phyloP scores from a whole-genome alignment of 257 asterid species.

The Rubia yunnanensis region DNA sequence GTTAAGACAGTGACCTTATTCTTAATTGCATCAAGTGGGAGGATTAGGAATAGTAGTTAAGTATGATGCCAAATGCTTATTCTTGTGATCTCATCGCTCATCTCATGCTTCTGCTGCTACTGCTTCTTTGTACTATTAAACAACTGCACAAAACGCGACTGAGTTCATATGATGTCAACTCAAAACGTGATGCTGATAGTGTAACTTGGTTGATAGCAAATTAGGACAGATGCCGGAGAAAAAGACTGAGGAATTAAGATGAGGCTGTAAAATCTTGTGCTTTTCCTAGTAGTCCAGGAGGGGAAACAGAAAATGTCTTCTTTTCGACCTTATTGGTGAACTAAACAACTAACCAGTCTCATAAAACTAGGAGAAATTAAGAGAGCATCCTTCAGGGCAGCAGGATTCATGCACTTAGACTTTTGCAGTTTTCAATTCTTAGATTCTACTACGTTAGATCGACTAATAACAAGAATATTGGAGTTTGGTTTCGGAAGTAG shows the following conservation, averaged over 20 bases:
- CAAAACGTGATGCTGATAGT: not conserved
- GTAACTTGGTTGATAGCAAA: not conserved
- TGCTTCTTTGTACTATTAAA: not conserved
- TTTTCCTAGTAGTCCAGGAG: no score
- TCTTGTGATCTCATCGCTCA: no score
- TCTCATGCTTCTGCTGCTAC: not conserved
- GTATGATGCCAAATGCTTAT: not conserved
- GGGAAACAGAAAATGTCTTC: no score
- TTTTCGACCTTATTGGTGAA: no score
- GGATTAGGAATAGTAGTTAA: not conserved
- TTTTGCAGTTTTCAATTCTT: not conserved
- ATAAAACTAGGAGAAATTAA: not conserved
- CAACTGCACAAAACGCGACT: not conserved
- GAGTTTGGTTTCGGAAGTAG: no score
- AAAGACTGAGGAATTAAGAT: no score
- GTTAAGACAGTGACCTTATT: not conserved
- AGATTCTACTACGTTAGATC: no score
- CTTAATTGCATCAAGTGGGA: not conserved
- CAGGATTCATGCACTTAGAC: slow-evolving; percentile 2
- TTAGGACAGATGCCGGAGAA: not conserved
- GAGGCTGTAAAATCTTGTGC: not conserved
- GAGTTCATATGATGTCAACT: not conserved
- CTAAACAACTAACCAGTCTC: no score
- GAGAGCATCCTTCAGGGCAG: not conserved
- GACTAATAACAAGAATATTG: no score